phyloP scores from a whole-genome alignment of 169 alveolate genomes.

The Plasmodium fragile region DNA sequence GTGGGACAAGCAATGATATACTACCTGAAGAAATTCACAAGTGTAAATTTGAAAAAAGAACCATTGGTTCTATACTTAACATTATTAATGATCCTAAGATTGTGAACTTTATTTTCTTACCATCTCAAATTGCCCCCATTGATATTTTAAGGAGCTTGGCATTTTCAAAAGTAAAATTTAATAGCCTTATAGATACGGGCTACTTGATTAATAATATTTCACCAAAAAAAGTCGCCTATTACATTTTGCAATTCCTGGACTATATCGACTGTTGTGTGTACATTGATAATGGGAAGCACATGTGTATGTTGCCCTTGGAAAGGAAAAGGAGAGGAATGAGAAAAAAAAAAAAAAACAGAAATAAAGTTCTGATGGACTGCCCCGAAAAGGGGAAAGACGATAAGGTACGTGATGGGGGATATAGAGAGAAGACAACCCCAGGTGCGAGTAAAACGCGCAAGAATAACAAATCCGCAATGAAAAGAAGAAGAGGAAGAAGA shows the following conservation, averaged over 20 bases:
- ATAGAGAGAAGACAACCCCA: slow-evolving; percentile 14
- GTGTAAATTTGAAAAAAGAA: slow-evolving; percentile 91
- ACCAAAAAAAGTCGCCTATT: slow-evolving; percentile 70
- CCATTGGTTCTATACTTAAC: slow-evolving; percentile 90
- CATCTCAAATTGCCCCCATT: slow-evolving; percentile 63
- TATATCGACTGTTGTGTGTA: slow-evolving; percentile 73
- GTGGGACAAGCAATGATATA: slow-evolving; percentile 95
- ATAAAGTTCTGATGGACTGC: background rate
- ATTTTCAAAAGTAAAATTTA: slow-evolving; percentile 46
- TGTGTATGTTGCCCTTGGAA: slow-evolving; percentile 75
- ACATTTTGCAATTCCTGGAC: slow-evolving; percentile 56
- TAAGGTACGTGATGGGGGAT: slow-evolving; percentile 31
- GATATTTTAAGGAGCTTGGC: slow-evolving; percentile 44
- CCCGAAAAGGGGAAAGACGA: background rate
- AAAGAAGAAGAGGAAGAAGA: background rate
- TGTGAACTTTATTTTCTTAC: slow-evolving; percentile 71
- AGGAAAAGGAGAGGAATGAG: slow-evolving; percentile 13
- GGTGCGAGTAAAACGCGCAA: background rate
- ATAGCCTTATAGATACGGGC: slow-evolving; percentile 69
- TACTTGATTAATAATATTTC: slow-evolving; percentile 71
- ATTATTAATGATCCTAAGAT: slow-evolving; percentile 81
- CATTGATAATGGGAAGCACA: slow-evolving; percentile 76
- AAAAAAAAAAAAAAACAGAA: background rate
- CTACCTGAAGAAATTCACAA: slow-evolving; percentile 91
- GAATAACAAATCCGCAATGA: background rate